These are phyloP conservation scores for Epichloe aotearoae DNA, from an alignment of 2,329 filamentous ascomycete genomes.

Conservation along the genomic window DNA sequence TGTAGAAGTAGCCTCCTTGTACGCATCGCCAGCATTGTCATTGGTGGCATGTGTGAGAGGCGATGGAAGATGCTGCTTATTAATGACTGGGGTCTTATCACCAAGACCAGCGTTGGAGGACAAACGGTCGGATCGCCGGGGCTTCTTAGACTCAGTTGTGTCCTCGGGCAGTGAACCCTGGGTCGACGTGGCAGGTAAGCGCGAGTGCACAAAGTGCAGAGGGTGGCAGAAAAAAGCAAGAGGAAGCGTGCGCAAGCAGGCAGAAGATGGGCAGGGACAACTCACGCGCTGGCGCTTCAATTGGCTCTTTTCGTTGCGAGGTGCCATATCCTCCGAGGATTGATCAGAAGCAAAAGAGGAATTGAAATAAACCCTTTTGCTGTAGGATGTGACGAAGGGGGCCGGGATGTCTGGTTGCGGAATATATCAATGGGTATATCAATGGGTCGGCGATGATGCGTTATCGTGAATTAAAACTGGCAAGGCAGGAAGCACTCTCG, in stretches of 20 bases:
- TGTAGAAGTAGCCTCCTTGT: conserved; percentile 58
- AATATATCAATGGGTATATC: background rate
- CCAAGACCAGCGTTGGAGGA: conserved; percentile 26
- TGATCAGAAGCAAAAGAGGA: background rate
- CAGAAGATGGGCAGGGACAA: conserved; percentile 12
- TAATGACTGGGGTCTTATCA: conserved; percentile 45
- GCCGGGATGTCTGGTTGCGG: background rate
- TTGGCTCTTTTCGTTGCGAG: conserved; percentile 61
- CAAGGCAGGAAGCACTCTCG: too few species aligned
- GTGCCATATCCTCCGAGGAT: conserved; percentile 33
- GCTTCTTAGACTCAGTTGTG: conserved; percentile 63
- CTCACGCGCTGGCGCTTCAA: conserved; percentile 70
- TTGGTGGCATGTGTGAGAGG: conserved; percentile 53
- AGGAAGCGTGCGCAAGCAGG: conserved; percentile 8
- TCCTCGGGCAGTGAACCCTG: conserved; percentile 55
- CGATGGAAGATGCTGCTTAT: conserved; percentile 62
- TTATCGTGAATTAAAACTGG: background rate
- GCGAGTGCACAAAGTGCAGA: conserved; percentile 6
- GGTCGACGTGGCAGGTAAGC: conserved; percentile 12
- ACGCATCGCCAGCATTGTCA: conserved; percentile 44
- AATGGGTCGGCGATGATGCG: background rate
- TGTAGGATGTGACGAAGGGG: too few species aligned
- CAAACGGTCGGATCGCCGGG: conserved; percentile 63
- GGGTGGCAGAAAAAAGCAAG: conserved; percentile 7
- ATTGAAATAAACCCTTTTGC: background rate